Evolutionary conservation across 2,329 filamentous ascomycete genomes (phyloP).

Genomic region (Fusarium sp.): DNA sequence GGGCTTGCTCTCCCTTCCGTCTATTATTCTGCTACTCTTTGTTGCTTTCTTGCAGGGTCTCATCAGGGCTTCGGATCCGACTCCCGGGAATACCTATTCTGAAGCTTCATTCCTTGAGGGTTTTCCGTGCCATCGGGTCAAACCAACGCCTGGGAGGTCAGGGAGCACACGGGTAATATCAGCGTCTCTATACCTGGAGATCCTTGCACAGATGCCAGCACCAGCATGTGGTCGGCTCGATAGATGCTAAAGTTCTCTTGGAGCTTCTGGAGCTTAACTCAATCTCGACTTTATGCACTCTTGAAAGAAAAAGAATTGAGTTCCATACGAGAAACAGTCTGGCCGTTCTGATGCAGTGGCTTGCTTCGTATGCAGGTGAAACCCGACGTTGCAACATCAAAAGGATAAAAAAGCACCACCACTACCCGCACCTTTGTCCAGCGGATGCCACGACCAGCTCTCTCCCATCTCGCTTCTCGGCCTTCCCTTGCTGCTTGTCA

Average conservation of each 20-base stretch:
- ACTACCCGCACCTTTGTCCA: background rate
- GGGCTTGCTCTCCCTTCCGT: constrained; percentile 36
- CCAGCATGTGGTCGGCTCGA: background rate
- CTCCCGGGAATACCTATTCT: constrained; percentile 17
- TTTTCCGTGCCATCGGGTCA: constrained; percentile 10
- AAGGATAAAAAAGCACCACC: background rate
- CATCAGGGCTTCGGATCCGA: constrained; percentile 22
- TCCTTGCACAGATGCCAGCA: background rate
- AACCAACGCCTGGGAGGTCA: constrained; percentile 2
- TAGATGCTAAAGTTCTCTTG: background rate
- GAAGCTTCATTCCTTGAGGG: constrained; percentile 19
- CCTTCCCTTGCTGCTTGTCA: constrained; percentile 10
- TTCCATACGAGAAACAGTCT: constrained; percentile 12
- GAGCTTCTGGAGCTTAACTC: background rate
- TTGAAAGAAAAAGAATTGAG: constrained; percentile 8
- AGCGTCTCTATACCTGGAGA: background rate
- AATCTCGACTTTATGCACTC: background rate
- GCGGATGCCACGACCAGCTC: background rate
- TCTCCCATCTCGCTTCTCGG: constrained; percentile 14
- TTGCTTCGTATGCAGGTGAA: constrained; percentile 35
- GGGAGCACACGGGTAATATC: background rate
- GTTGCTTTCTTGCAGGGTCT: constrained; percentile 13
- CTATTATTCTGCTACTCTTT: constrained; percentile 6
- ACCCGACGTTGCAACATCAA: constrained; percentile 28
- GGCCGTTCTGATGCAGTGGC: constrained; percentile 36